Percentiles rank a stretch among this genome's conserved stretches.
phyloP scores from a whole-genome alignment of 805 yeast genomes.

The Yarrowia keelungensis region DNA sequence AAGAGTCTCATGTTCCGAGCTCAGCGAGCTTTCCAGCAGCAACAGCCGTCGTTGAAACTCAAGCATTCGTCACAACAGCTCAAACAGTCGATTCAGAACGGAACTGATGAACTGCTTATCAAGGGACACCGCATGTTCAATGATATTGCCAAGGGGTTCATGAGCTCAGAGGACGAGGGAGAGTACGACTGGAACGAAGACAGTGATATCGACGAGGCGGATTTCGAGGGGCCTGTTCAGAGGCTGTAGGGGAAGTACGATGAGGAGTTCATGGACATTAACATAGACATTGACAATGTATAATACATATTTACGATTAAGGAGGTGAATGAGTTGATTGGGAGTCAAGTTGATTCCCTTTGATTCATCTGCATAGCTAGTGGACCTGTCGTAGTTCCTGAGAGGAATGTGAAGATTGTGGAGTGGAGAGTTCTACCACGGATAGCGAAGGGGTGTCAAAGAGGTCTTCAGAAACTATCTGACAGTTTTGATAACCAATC shows the following conservation, averaged over 20 bases:
- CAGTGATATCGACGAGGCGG: constrained; percentile 36
- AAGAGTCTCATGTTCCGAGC: constrained; percentile 38
- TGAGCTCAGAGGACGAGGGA: constrained; percentile 32
- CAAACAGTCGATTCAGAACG: constrained; percentile 30
- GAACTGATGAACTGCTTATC: constrained; percentile 27
- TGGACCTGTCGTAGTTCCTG: too few species aligned
- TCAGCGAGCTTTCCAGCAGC: constrained; percentile 29
- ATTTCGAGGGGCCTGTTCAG: constrained; percentile 25
- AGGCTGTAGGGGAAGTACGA: not conserved
- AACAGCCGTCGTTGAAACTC: constrained; percentile 26
- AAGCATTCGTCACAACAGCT: constrained; percentile 38
- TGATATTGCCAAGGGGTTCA: constrained; percentile 35
- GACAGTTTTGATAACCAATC: too few species aligned
- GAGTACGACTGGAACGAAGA: constrained; percentile 30
- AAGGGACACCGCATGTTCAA: constrained; percentile 28
- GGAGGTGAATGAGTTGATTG: too few species aligned
- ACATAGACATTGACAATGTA: constrained; percentile 4
- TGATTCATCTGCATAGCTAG: too few species aligned
- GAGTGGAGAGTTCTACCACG: too few species aligned
- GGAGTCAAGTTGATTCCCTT: too few species aligned
- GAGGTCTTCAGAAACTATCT: too few species aligned
- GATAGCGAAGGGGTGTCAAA: too few species aligned
- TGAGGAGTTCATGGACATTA: not conserved
- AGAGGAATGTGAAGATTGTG: too few species aligned
- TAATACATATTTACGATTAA: constrained; percentile 4